phyloP scores from a whole-genome alignment of 805 yeast species.

The Cyberlindnera mrakii region DNA sequence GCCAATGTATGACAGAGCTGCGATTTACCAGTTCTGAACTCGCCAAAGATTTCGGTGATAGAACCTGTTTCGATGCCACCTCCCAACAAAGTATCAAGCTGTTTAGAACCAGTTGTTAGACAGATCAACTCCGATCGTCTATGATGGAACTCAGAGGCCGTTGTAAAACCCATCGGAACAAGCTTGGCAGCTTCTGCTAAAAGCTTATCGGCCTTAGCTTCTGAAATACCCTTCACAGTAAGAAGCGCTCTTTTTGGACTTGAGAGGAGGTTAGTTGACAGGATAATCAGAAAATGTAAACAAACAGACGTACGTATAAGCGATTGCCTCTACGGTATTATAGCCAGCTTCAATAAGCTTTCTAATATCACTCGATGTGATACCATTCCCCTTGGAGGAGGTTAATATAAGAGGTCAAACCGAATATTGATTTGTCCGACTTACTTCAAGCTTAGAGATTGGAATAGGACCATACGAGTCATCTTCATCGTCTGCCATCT shows the following conservation, averaged over 20 bases:
- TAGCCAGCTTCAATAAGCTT: conserved; percentile 79
- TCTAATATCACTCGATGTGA: conserved; percentile 67
- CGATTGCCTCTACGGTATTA: conserved; percentile 87
- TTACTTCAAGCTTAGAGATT: conserved; percentile 39
- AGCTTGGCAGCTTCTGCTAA: conserved; percentile 75
- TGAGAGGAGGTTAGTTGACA: conserved; percentile 4
- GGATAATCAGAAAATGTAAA: not conserved
- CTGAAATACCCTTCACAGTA: conserved; percentile 86
- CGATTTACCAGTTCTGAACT: conserved; percentile 95
- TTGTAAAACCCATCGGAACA: conserved; percentile 95
- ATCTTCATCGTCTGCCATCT: conserved; percentile 39
- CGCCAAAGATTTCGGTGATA: conserved; percentile 94
- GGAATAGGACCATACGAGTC: conserved; percentile 54
- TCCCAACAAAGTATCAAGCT: conserved; percentile 84
- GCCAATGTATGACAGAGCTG: conserved; percentile 96
- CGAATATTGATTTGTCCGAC: conserved; percentile 3
- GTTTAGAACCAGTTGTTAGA: conserved; percentile 92
- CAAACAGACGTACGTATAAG: conserved; percentile 53
- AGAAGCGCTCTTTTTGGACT: conserved; percentile 71
- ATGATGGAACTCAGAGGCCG: conserved; percentile 90
- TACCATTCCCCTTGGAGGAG: conserved; percentile 65
- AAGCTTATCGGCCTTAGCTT: conserved; percentile 86
- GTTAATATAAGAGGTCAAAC: conserved; percentile 2
- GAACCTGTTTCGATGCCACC: conserved; percentile 98
- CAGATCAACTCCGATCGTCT: conserved; percentile 88